Percentiles rank a stretch among this genome's conserved stretches.
phyloP scores from a whole-genome alignment of 441 rosid species.

The Cnidoscolus chayamansa region DNA sequence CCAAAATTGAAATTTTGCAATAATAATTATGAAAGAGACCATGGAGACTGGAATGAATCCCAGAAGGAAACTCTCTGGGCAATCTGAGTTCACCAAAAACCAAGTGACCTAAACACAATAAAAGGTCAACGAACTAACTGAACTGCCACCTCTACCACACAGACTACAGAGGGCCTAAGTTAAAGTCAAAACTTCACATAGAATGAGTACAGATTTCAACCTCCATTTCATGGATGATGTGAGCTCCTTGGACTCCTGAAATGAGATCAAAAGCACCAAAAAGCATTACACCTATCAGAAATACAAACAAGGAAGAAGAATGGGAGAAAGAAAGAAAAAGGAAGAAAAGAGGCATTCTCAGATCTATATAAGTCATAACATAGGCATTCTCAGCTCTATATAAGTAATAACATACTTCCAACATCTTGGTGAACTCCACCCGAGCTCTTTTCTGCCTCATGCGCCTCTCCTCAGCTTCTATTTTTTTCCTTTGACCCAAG shows the following conservation, averaged over 20 bases:
- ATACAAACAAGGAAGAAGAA: conserved; percentile 12
- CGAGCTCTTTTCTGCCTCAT: conserved; percentile 91
- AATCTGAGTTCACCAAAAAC: background rate
- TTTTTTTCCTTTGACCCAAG: conserved; percentile 91
- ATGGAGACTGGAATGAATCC: background rate
- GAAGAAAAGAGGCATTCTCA: conserved; percentile 5
- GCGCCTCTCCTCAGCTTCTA: conserved; percentile 96
- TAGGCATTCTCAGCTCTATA: too few relatives aligned
- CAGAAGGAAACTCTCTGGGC: background rate
- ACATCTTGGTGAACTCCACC: conserved; percentile 87
- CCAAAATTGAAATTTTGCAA: background rate
- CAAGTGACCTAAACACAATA: background rate
- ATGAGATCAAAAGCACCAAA: conserved; percentile 26
- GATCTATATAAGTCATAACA: conserved; percentile 1
- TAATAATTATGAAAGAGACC: too few relatives aligned
- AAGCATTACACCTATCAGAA: conserved; percentile 17
- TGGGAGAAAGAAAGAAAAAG: background rate
- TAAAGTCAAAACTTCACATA: conserved; percentile 11
- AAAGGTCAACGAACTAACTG: background rate
- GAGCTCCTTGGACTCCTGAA: conserved; percentile 82
- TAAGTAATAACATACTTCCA: conserved; percentile 56
- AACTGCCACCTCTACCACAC: background rate
- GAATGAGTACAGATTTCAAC: conserved; percentile 37
- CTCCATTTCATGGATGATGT: conserved; percentile 92
- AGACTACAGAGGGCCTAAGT: background rate